phyloP scores from a whole-genome alignment of 768 basidiomycete species.

The Coprinellus micaceus region DNA sequence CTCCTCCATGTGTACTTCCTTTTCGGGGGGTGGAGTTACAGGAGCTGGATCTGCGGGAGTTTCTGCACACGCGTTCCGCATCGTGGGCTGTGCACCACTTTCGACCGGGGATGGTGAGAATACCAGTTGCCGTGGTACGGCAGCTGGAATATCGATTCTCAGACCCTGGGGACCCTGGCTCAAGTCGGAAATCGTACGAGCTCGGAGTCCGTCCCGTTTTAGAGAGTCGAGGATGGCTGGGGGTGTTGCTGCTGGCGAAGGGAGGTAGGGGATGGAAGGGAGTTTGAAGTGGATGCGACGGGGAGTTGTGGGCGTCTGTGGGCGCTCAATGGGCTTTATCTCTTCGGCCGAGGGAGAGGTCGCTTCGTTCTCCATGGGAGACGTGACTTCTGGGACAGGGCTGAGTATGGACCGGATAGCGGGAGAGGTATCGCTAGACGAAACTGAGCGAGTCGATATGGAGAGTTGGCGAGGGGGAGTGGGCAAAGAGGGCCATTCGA shows the following conservation, averaged over 20 bases:
- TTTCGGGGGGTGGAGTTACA: too few species aligned
- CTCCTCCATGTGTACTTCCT: too few species aligned
- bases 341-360: background rate
- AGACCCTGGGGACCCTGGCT: background rate
- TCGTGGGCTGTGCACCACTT: background rate
- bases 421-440: background rate
- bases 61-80: too few species aligned
- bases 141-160: constrained; percentile 5
- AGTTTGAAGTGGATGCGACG: too few species aligned
- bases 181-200: constrained; percentile 5
- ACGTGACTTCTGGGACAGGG: background rate
- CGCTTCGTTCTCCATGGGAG: background rate
- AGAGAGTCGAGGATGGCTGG: constrained; percentile 6
- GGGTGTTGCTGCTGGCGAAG: background rate
- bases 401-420: background rate
- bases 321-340: background rate
- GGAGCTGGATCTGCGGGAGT: too few species aligned
- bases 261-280: background rate
- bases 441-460: background rate
- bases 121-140: background rate
- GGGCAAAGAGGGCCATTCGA: background rate
- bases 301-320: background rate
- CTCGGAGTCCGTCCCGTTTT: constrained; percentile 3
- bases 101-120: constrained; percentile 4
- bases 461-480: background rate